A percentile compares a stretch with the other conserved stretches of the same genome.
These are phyloP conservation scores for Beauveria varroae DNA, from an alignment of 2,329 filamentous ascomycete species.

Conservation along the genomic window DNA sequence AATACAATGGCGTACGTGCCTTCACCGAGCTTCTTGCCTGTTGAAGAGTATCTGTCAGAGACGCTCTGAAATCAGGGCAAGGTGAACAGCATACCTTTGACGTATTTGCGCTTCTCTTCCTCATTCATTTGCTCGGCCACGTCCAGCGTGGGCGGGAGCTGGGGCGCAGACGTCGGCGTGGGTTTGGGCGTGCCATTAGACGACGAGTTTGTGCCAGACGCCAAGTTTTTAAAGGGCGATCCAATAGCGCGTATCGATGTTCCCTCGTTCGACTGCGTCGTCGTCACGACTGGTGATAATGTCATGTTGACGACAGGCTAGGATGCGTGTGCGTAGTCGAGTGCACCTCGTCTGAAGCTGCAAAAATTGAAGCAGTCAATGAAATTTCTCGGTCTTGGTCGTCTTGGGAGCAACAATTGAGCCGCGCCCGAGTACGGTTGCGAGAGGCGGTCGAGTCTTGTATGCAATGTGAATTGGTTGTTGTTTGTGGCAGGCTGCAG, in stretches of 20 bases:
- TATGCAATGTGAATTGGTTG: not conserved
- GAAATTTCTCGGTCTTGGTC: too few species aligned
- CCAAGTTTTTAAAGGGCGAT: slow-evolving; percentile 37
- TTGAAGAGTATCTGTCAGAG: not conserved
- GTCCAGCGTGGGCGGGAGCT: slow-evolving; percentile 39
- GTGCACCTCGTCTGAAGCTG: not conserved
- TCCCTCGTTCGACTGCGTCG: slow-evolving; percentile 27
- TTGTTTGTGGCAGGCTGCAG: not conserved
- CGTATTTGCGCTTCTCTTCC: slow-evolving; percentile 77
- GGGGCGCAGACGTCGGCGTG: slow-evolving; percentile 21
- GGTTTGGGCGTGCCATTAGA: slow-evolving; percentile 39
- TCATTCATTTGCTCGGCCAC: slow-evolving; percentile 77
- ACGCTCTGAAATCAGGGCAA: not conserved
- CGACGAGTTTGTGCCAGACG: slow-evolving; percentile 28
- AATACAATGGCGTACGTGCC: slow-evolving; percentile 97
- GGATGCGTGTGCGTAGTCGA: not conserved
- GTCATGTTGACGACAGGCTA: slow-evolving; percentile 29
- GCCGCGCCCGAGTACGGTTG: not conserved
- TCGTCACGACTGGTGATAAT: slow-evolving; percentile 38
- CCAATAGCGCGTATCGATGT: slow-evolving; percentile 25
- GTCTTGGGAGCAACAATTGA: not conserved
- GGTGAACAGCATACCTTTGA: slow-evolving; percentile 56
- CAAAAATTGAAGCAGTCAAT: too few species aligned
- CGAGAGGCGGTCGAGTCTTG: not conserved
- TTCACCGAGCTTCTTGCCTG: slow-evolving; percentile 85